Evolutionary conservation across 2,329 filamentous ascomycete species (phyloP), one percentile per base, ranked within the genome.

Genomic region (Cladosporium halotolerans): DNA sequence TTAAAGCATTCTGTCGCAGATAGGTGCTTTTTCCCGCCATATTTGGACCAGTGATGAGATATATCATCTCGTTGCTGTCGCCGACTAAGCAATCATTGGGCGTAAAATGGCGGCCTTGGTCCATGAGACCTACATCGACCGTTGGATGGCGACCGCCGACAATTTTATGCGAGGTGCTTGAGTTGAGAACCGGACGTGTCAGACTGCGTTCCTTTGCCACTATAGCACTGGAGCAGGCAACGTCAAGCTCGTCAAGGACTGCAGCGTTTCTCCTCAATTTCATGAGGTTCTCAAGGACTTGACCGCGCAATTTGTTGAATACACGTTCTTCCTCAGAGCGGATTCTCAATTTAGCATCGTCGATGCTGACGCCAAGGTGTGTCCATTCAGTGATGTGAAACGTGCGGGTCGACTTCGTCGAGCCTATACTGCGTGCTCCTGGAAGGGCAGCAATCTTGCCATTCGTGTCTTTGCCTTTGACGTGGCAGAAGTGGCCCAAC

Each of bases 11-110:
- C 64, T 99, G 95, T 1, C 93, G 86, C 4, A 99, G 77, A 66
- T 96, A 99, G 0, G 93, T 99, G 68, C 86, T 92, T 73, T 99
- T 99, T 45, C 93, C 93, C 1, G 86, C 93, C 93, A 99, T 99
- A 71, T 99, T 99, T n/a, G 93, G 93, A 0, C 93, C 82, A 8
- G 82, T 85, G 58, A 85, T 83, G 33, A 85, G 77, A 73, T 80
- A 80, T 46, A 84, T 78, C n/a, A 61, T 88, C 80, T 80, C 92
- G 74, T 68, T 81, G 62, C 84, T 83, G 63, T 84, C 85, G n/a
- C 87, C 87, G 2, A 96, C 78, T 36, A 87, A 76, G 69, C 89
- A 95, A 72, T 96, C 88, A 63, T 97, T 97, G 46, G 83, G 79
- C 42, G 89, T 84, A 66, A 97, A 97, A 9, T 74, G 83, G 31